These are phyloP conservation scores for Euphorbia peplus DNA, from an alignment of 345 rosid genomes.

Conservation along the genomic window DNA sequence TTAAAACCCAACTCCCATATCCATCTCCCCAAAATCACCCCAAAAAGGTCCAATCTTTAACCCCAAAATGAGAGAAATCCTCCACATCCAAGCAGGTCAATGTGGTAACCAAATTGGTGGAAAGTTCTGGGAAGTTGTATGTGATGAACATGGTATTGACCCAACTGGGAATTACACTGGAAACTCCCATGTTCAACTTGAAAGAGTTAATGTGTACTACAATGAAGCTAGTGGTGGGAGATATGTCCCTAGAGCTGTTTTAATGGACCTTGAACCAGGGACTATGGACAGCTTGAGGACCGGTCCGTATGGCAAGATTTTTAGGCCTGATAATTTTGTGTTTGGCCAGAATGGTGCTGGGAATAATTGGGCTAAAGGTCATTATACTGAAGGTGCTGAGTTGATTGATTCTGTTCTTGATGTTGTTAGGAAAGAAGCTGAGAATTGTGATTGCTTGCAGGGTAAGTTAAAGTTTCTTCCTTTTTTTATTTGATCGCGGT, in stretches of 20 bases:
- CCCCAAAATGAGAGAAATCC: slow-evolving; percentile 50
- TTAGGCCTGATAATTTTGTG: slow-evolving; percentile 66
- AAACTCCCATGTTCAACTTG: slow-evolving; percentile 43
- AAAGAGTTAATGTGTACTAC: slow-evolving; percentile 57
- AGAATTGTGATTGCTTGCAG: slow-evolving; percentile 65
- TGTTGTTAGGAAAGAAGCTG: slow-evolving; percentile 56
- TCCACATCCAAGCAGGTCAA: slow-evolving; percentile 62
- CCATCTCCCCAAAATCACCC: slow-evolving; percentile 12
- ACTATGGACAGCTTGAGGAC: slow-evolving; percentile 59
- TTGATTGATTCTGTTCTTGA: slow-evolving; percentile 58
- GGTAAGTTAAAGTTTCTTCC: slow-evolving; percentile 24
- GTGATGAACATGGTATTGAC: slow-evolving; percentile 57
- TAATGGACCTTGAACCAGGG: slow-evolving; percentile 60
- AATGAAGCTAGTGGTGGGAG: slow-evolving; percentile 57
- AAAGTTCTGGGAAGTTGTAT: slow-evolving; percentile 65
- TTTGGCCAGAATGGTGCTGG: slow-evolving; percentile 65
- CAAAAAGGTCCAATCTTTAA: no score
- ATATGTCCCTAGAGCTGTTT: slow-evolving; percentile 54
- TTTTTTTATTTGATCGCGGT: no score
- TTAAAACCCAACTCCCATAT: slow-evolving; percentile 11
- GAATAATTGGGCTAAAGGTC: slow-evolving; percentile 66
- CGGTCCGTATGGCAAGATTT: slow-evolving; percentile 49
- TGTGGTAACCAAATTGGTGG: slow-evolving; percentile 60
- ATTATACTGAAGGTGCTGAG: slow-evolving; percentile 63
- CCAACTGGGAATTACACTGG: slow-evolving; percentile 45